Evolutionary conservation across 2,329 filamentous ascomycete species (phyloP), one percentile per base, ranked within the genome.

Genomic region (Penicillium sp.): DNA sequence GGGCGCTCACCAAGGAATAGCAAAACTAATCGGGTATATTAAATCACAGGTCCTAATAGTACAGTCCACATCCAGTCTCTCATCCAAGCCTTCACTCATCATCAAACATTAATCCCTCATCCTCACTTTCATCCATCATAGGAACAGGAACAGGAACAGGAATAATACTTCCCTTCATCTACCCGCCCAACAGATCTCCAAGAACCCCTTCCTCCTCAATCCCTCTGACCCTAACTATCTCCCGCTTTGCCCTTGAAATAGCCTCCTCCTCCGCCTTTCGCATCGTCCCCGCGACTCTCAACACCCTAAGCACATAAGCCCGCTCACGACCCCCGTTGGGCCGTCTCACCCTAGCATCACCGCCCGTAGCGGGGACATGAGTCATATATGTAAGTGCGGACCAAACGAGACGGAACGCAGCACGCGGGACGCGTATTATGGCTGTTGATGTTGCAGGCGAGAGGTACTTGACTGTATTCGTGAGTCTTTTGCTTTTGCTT

Each of bases 371-470:
- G 1, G 83, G 90, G 0, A 96, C 76, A 15, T 74, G 80, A 21
- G 85, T 85, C 78, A 94, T 87, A 62, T 91, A 89, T 0, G 90
- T 89, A 48, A 99, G 76, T 0, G 91, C 89, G 0, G 91, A 86
- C 94, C 94, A 99, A 5, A 96, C 86, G 57, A 96, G 82, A 43
- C 90, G 83, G 70, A 92, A 95, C 60, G 95, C 86, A 15, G 86
- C 85, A 52, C 94, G 85, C 3, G 89, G 85, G 59, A 92, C 90
- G 57, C 89, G 85, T 34, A 99, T 79, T 54, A 99, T 99, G 49
- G 93, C 90, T 1, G 93, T 99, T 6, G 90, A 95, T 0, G 94
- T 99, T n/a, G 91, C 88, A 3, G 85, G 80, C 1, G 91, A 96
- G 47, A 95, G 81, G 71, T 99, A 99, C 78, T 96, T 96, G 48